phyloP scores from a whole-genome alignment of 345 rosid species.

The Eucalyptus regnans region DNA sequence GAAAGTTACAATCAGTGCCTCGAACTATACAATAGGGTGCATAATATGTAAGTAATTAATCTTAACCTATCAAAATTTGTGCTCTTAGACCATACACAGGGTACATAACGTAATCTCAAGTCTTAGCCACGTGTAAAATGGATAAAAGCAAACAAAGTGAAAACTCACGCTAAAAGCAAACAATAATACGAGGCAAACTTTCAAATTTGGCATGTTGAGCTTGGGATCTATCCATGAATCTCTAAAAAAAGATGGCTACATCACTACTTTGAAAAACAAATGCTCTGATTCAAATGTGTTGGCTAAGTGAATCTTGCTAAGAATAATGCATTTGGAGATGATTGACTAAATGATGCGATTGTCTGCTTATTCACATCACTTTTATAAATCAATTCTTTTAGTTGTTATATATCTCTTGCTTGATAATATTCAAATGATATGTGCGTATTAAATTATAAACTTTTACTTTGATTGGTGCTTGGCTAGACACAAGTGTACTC shows the following conservation, averaged over 20 bases:
- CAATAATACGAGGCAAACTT: not conserved
- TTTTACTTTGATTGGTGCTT: not conserved
- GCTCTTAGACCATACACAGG: no score
- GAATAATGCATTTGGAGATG: not conserved
- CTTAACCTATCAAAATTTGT: no score
- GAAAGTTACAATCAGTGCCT: not conserved
- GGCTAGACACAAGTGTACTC: not conserved
- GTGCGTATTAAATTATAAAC: not conserved
- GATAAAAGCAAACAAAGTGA: not conserved
- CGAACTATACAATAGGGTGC: not conserved
- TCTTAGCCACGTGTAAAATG: not conserved
- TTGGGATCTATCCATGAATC: not conserved
- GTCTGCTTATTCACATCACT: not conserved
- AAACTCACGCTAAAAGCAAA: not conserved
- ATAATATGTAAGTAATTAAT: fast-evolving
- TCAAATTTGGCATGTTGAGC: not conserved
- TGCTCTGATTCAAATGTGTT: not conserved
- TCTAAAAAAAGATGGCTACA: not conserved
- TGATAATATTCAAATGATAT: not conserved
- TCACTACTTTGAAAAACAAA: no score
- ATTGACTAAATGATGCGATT: no score
- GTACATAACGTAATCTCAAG: no score
- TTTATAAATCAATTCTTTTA: not conserved
- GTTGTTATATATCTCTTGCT: not conserved
- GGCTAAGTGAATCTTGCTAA: not conserved